Evolutionary conservation across 2,329 filamentous ascomycete genomes (phyloP), one percentile per base, ranked within the genome.

Genomic region (Zarea fungicola): DNA sequence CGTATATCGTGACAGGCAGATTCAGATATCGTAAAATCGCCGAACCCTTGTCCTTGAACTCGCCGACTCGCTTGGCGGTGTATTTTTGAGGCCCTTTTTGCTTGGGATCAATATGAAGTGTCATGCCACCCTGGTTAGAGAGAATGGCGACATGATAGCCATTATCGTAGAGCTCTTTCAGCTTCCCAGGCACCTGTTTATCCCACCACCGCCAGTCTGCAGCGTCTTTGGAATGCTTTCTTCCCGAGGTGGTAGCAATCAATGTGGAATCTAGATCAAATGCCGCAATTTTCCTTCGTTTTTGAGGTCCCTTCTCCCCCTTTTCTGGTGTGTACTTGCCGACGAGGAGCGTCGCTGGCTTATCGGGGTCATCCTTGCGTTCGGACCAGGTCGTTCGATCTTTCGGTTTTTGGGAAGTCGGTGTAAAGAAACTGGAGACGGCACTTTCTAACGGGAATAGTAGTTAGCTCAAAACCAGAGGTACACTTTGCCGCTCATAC

Each of bases 191-290:
- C 1, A 97, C 87, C 16, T 69, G 75, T 13, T 68, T 58, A 63
- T 95, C 73, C 89, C 90, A 97, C 93, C 93, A 99, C 65, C 88
- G 89, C 93, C 93, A 99, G 63, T 97, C 92, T 4, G 74, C 72
- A 0, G 83, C 79, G 55, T 83, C 80, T 44, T 77, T 77, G 3
- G 81, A 77, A 60, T 92, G 92, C 43, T 79, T 85, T 66, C 89
- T 93, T 7, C 90, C 90, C 0, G 90, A 95, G 4, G 81, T 76
- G 0, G 89, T 86, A 2, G 75, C 74, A 53, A 99, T 89, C 28
- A 99, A 70, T 1, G 93, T 99, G 7, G 88, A 93, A 63, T 99
- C 93, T 19, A 89, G 73, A 57, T 89, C 85, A 19, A 89, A 89
- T 0, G 82, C 84, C 0, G 84, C 85, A 47, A 89, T 74, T 62